Evolutionary conservation across 768 basidiomycete species (phyloP).

Genomic region (Pleurotus giganteus): DNA sequence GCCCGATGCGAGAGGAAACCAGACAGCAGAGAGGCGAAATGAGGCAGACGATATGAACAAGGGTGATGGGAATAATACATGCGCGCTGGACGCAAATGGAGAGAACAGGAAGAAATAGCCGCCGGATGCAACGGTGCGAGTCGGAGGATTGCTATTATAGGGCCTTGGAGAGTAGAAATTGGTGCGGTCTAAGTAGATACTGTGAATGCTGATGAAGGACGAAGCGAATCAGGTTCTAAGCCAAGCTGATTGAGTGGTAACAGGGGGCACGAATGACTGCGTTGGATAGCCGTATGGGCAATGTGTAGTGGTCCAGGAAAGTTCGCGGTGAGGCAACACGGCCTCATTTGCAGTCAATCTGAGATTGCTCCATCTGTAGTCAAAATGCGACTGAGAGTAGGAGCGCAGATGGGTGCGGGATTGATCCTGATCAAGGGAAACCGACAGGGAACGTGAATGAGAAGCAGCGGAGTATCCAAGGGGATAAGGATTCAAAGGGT

Average conservation of each 20-base stretch:
- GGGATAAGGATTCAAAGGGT: conserved; percentile 30
- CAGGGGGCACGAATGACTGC: conserved; percentile 40
- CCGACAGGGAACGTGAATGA: conserved; percentile 57
- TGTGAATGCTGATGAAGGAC: conserved; percentile 12
- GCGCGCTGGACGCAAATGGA: conserved; percentile 14
- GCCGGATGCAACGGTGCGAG: conserved; percentile 15
- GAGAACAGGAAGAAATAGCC: conserved; percentile 39
- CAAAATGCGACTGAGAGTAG: conserved; percentile 58
- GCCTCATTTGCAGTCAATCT: conserved; percentile 43
- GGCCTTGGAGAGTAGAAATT: conserved; percentile 12
- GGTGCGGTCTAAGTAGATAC: conserved; percentile 24
- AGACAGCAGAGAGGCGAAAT: conserved; percentile 13
- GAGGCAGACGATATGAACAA: conserved; percentile 13
- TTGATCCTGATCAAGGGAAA: conserved; percentile 51
- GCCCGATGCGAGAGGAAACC: conserved; percentile 16
- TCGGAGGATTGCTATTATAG: conserved; percentile 10
- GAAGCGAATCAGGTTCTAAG: conserved; percentile 38
- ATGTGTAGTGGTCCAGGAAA: conserved; percentile 39
- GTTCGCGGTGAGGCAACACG: conserved; percentile 32
- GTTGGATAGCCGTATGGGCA: conserved; percentile 39
- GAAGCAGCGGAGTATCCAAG: conserved; percentile 34
- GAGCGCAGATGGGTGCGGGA: conserved; percentile 53
- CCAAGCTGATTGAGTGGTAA: conserved; percentile 50
- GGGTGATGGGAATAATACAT: conserved; percentile 8
- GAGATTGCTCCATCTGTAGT: conserved; percentile 47